A percentile compares a stretch with the other conserved stretches of the same genome.
Evolutionary conservation across 2,329 filamentous ascomycete genomes (phyloP).

Genomic region (Neopestalotiopsis sp.): DNA sequence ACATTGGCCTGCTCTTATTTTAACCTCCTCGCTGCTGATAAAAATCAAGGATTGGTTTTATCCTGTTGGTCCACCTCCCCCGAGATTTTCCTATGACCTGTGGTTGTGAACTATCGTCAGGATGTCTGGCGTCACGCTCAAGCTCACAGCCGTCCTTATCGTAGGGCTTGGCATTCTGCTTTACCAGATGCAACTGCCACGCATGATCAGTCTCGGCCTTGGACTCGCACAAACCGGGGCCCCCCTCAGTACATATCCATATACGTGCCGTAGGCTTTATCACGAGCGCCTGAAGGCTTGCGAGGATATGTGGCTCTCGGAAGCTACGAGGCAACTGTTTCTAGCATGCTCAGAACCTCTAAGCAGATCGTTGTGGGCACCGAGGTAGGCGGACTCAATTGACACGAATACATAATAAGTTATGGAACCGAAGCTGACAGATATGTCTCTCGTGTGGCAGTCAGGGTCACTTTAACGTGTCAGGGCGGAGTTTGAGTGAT

Average conservation of each 20-base stretch:
- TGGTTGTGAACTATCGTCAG: background rate
- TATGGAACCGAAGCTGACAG: background rate
- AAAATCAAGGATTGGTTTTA: no score
- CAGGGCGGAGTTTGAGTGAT: constrained; percentile 35
- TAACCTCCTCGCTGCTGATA: no score
- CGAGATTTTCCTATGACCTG: background rate
- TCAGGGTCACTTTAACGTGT: constrained; percentile 28
- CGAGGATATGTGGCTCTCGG: constrained; percentile 39
- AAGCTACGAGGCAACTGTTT: constrained; percentile 34
- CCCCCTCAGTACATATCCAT: constrained; percentile 34
- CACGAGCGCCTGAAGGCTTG: constrained; percentile 33
- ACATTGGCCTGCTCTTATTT: no score
- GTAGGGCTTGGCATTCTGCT: constrained; percentile 23
- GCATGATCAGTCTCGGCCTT: constrained; percentile 25
- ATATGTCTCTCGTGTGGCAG: background rate
- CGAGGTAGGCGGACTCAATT: constrained; percentile 27
- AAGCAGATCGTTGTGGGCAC: constrained; percentile 29
- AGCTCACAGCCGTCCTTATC: constrained; percentile 1
- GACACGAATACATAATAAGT: background rate
- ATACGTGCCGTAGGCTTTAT: constrained; percentile 34
- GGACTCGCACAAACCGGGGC: constrained; percentile 31
- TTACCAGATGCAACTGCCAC: constrained; percentile 26
- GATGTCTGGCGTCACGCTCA: background rate
- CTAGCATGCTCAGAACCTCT: constrained; percentile 34
- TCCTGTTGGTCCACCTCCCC: no score